Evolutionary conservation across 768 basidiomycete genomes (phyloP), one percentile per base, ranked within the genome.

Genomic region (Postia placenta): DNA sequence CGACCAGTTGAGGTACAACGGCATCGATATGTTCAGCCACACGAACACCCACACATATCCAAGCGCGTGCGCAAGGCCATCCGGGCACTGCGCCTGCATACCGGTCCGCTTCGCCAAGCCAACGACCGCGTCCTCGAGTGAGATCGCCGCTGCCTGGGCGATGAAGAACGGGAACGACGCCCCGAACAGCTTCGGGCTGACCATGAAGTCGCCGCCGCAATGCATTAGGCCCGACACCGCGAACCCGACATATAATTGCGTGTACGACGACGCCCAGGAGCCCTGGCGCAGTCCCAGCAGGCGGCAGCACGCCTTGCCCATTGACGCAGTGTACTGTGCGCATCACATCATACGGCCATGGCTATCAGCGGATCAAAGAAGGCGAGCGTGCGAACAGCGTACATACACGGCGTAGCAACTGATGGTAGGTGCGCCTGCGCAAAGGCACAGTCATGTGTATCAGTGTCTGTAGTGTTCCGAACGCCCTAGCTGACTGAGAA

Each of bases 181-280:
- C 19, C 58, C 49, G 22, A 48, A n/a, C 27, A 52, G 38, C 5
- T 51, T 42, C 22, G 39, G 36, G 23, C 54, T 50, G 19, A 64
- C 54, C 54, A 64, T 62, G 38, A 59, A 62, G 42, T 72, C 69
- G 7, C 62, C 67, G 33, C 51, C 57, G 42, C 56, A 54, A 49
- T 74, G 72, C 19, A 71, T 35, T 11, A 67, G 20, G 0, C 62
- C 67, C 1, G 72, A 70, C 2, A 71, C 44, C 12, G 60, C 25
- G 58, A 72, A 73, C 0, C 64, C 67, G 11, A 59, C 53, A 53
- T 60, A 69, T 4, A 74, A 60, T 19, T 68, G 67, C 25, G 65
- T 57, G 51, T 61, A 65, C 5, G 60, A 57, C 20, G 63, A 67
- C 2, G 50, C 38, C 20, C 51, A 55, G 0, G 53, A 56, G 28